phyloP scores from a whole-genome alignment of 2,329 filamentous ascomycete species.

The Zymoseptoria pseudotritici region DNA sequence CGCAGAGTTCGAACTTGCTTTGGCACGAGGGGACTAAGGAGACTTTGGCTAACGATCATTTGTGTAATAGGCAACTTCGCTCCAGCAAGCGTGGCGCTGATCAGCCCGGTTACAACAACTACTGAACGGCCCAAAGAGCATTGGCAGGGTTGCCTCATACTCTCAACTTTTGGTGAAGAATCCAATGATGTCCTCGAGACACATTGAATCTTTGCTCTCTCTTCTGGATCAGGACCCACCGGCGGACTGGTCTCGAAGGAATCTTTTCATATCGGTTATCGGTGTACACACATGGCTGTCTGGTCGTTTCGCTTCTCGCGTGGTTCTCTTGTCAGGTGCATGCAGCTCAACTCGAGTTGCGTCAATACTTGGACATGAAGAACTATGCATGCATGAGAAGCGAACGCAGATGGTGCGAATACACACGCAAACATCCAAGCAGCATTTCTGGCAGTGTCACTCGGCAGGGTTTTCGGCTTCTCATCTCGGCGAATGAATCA shows the following conservation, averaged over 20 bases:
- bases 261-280: conserved; percentile 27
- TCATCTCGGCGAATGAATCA: conserved; percentile 13
- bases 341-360: background rate
- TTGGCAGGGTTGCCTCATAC: conserved; percentile 32
- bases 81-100: conserved; percentile 45
- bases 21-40: conserved; percentile 57
- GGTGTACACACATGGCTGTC: conserved; percentile 24
- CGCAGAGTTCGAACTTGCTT: conserved; percentile 62
- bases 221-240: conserved; percentile 9
- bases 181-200: conserved; percentile 7
- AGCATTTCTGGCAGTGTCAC: conserved; percentile 33
- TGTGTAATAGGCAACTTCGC: conserved; percentile 43
- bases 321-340: conserved; percentile 8
- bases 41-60: conserved; percentile 38
- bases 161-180: conserved; percentile 21
- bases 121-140: conserved; percentile 36
- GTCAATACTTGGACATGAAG: background rate
- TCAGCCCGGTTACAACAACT: conserved; percentile 41
- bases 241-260: background rate
- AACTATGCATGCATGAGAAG: conserved; percentile 12
- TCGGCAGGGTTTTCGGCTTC: conserved; percentile 31
- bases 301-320: conserved; percentile 22
- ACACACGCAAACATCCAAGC: conserved; percentile 10
- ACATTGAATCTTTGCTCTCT: conserved; percentile 14
- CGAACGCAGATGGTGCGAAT: conserved; percentile 11